Evolutionary conservation across 495 filamentous ascomycete species (phyloP), one percentile per base, ranked within the genome.

Genomic region (Neurospora sp.): DNA sequence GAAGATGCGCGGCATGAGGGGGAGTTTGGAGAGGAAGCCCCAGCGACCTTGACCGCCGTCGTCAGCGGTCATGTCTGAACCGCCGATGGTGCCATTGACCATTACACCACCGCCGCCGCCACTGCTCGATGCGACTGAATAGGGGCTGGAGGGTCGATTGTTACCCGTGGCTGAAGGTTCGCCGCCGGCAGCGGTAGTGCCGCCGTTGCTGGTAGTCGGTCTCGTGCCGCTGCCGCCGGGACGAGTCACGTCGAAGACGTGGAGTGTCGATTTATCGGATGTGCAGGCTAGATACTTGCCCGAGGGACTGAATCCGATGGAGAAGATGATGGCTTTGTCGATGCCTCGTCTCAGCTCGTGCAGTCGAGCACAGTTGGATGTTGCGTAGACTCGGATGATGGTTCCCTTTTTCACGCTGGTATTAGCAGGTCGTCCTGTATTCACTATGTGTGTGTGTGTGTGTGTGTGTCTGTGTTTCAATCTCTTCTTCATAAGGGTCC

Each of bases 201-300:
- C 88, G 69, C 87, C 14, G 7, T 66, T 66, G 27, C 53, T 35
- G 14, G 14, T 31, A 31, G 12, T 61, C 4, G 27, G 27, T 61
- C 53, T 61, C 14, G 12, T 91, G 35, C 88, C 91, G 78, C 92
- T 92, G 70, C 91, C 88, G 72, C 88, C 80, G 69, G 78, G 82
- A 73, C 84, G 85, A 20, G 83, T 86, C 37, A 87, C 83, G 76
- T 98, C 93, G 79, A 98, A 99, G 48, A 99, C 88, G 81, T 99
- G 96, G 20, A 99, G 82, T 3, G 94, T 99, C 6, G 91, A 93
- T 80, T 98, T 99, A 84, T 99, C 96, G 35, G 94, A 97, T n/a
- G 96, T 98, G 70, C 94, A 94, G 22, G 96, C 96, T 16, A 98
- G 86, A 75, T 92, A 84, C 44, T 85, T 87, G 68, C 90, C 91